phyloP scores from a whole-genome alignment of 371 early-diverging fungal species.

The Mucor irregularis region DNA sequence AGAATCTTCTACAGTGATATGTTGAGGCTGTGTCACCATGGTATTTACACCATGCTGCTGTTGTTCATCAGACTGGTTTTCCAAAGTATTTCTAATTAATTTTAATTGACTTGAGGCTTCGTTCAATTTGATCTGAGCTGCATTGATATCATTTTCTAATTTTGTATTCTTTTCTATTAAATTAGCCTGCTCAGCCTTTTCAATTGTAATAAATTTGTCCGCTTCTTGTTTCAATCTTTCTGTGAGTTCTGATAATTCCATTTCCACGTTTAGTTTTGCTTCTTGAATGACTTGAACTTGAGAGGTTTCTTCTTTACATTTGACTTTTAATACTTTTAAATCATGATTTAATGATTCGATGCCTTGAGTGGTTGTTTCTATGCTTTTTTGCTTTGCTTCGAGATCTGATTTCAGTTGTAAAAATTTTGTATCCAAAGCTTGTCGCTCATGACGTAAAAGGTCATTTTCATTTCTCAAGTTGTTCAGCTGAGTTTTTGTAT shows the following conservation, averaged over 20 bases:
- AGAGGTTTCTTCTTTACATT: constrained; percentile 56
- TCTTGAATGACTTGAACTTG: constrained; percentile 62
- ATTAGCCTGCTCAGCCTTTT: constrained; percentile 53
- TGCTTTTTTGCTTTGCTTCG: background rate
- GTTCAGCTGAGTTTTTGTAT: constrained; percentile 5
- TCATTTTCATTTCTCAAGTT: background rate
- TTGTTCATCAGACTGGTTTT: constrained; percentile 3
- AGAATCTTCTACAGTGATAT: background rate
- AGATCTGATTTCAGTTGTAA: background rate
- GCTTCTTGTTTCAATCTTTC: constrained; percentile 71
- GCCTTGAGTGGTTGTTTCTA: background rate
- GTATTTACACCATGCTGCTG: too few relatives aligned
- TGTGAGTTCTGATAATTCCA: constrained; percentile 72
- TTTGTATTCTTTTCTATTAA: constrained; percentile 35
- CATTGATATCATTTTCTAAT: constrained; percentile 11
- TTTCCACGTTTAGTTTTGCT: constrained; percentile 64
- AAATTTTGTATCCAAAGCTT: constrained; percentile 1
- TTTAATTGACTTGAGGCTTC: constrained; percentile 60
- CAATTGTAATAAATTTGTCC: constrained; percentile 66
- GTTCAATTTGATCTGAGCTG: constrained; percentile 54
- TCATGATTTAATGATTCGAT: constrained; percentile 23
- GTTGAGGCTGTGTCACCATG: too few relatives aligned
- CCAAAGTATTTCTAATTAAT: constrained; percentile 49
- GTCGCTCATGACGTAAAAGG: background rate
- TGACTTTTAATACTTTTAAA: constrained; percentile 15